Conservation (phyloP, 106 monocot genomes). For the Dendrobium nobile region DNA sequence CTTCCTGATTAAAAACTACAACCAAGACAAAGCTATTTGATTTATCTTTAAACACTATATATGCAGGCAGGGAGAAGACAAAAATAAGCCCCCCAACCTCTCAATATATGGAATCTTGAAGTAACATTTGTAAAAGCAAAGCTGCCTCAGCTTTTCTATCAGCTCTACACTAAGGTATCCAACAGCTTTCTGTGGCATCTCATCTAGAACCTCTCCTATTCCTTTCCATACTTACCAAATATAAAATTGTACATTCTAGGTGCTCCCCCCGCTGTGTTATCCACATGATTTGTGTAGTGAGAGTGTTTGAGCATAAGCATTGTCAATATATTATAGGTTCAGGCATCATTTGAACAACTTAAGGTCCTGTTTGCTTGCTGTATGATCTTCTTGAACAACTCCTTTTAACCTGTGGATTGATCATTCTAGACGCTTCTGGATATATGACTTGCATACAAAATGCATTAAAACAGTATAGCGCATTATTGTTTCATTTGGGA, state of each 20-base stretch:
- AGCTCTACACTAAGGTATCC: not conserved
- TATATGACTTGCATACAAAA: not conserved
- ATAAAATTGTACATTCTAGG: too few relatives aligned
- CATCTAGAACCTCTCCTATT: not conserved
- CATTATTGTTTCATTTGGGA: too few relatives aligned
- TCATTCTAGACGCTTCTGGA: not conserved
- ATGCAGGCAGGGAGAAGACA: slow-evolving; percentile 56
- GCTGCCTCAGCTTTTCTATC: too few relatives aligned
- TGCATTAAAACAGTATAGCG: not conserved
- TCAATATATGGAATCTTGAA: slow-evolving; percentile 72
- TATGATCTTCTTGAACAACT: not conserved
- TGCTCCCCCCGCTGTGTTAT: too few relatives aligned
- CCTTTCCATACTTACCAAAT: too few relatives aligned
- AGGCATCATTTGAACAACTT: not conserved
- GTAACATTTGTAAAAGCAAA: not conserved
- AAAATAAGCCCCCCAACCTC: slow-evolving; percentile 54
- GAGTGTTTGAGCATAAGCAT: not conserved
- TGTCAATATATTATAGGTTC: not conserved
- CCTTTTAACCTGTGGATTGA: not conserved
- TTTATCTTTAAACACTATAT: not conserved
- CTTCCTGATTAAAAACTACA: not conserved
- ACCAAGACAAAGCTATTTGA: not conserved
- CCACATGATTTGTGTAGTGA: not conserved
- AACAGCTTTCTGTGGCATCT: not conserved
- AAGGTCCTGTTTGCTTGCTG: not conserved